Evolutionary conservation across 1,139 yeast genomes (phyloP).

Genomic region (Lodderomyces metapsilosis): DNA sequence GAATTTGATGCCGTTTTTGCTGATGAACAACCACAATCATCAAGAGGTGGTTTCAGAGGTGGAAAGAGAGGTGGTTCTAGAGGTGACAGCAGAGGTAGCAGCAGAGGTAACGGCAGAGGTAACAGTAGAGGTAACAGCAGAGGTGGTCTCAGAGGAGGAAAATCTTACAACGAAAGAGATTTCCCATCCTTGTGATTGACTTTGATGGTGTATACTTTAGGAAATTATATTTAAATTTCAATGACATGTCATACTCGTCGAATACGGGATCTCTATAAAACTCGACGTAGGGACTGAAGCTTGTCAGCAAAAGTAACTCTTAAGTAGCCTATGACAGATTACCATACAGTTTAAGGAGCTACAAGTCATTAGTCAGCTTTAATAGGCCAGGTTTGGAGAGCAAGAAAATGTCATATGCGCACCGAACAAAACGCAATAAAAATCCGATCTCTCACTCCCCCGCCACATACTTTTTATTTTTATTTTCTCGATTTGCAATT

Average conservation of each 20-base stretch:
- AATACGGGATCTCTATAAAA: too few relatives aligned
- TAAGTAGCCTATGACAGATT: too few relatives aligned
- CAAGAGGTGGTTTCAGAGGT: conserved; percentile 36
- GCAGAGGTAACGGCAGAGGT: conserved; percentile 25
- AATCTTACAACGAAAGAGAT: conserved; percentile 51
- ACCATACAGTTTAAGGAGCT: too few relatives aligned
- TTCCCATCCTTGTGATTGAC: conserved; percentile 54
- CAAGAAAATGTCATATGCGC: conserved; percentile 1
- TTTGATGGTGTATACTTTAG: background rate
- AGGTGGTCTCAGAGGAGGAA: conserved; percentile 22
- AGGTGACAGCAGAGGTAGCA: conserved; percentile 21
- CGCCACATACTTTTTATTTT: background rate
- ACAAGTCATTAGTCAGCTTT: too few relatives aligned
- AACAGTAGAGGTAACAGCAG: conserved; percentile 39
- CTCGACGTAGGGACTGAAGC: too few relatives aligned
- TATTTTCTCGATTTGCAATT: background rate
- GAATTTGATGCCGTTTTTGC: conserved; percentile 66
- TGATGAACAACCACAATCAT: conserved; percentile 36
- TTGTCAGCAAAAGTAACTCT: too few relatives aligned
- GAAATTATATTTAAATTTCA: background rate
- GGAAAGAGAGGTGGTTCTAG: conserved; percentile 42
- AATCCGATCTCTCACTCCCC: background rate
- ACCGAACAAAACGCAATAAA: too few relatives aligned
- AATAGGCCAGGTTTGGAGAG: too few relatives aligned
- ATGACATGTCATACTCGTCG: conserved; percentile 1